Base-by-base conservation (phyloP, 768 basidiomycete species). In the Pleurotus giganteus region DNA sequence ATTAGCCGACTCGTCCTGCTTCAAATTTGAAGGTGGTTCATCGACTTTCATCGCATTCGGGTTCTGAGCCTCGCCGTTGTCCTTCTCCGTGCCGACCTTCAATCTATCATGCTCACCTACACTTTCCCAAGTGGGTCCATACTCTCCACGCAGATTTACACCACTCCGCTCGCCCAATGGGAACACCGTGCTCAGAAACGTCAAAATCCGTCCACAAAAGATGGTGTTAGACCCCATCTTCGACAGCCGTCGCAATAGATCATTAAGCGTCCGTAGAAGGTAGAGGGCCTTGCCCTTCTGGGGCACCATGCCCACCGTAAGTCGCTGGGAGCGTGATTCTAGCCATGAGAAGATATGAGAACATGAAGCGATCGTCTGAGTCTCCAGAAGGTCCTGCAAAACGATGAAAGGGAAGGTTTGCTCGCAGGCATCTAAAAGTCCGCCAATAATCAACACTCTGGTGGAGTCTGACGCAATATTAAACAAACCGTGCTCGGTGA, bases 331-430 rank as follows among this genome's bases (percentile, higher is more conserved):
- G 24, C 89, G 84, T 54, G 69, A 68, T 71, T 95, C 92, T 45
- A 94, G 87, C 89, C 91, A 95, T 3, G 86, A 85, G 71, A 94
- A 93, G 21, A 95, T 83, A 59, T 89, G 85, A 8, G 90, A 90
- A 65, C 93, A 94, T 15, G 90, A 92, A 1, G 75, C 69, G 58
- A 95, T 88, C 4, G 93, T 94, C 58, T 94, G 91, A 0, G 83
- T 85, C 67, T 95, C 93, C 47, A 95, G 74, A 17, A 95, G 75
- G 62, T 93, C 91, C 64, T 91, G 87, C 1, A 94, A 79, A 12
- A 89, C 75, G 29, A 74, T 74, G 57, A 94, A 85, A 1, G 91
- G 85, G 58, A 92, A 85, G 1, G 79, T 79, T 36, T 79, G 75
- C 58, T 94, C 91, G 61, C 86, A 89, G n/a, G 84, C 87, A 63